Percentiles rank a stretch among this genome's conserved stretches.
Evolutionary conservation across 1,284 basidiomycete species (phyloP).

Genomic region (Cryptococcus sp.): DNA sequence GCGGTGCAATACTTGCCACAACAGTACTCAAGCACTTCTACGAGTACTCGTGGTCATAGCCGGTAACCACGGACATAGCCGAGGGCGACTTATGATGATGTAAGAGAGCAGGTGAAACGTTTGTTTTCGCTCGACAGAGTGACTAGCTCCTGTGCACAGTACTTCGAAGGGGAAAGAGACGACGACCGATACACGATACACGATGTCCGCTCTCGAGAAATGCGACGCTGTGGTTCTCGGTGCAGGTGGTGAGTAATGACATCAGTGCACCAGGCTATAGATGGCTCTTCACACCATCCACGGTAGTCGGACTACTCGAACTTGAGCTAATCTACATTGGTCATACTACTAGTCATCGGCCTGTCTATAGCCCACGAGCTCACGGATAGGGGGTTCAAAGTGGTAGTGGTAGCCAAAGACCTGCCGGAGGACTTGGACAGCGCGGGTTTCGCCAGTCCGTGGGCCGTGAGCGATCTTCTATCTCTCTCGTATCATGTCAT

Average conservation of each 20-base stretch:
- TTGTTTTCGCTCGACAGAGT: no score
- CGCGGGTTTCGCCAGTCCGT: constrained; percentile 67
- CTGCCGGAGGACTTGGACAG: constrained; percentile 65
- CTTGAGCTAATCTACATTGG: constrained; percentile 7
- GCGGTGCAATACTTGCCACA: no score
- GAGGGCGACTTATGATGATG: no score
- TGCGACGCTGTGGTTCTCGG: constrained; percentile 59
- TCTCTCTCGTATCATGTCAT: background rate
- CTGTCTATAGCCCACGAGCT: constrained; percentile 55
- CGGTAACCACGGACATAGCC: no score
- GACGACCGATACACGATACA: no score
- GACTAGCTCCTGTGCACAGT: no score
- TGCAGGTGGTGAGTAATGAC: constrained; percentile 54
- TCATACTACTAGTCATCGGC: constrained; percentile 52
- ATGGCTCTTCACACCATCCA: background rate
- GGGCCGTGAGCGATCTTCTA: constrained; percentile 60
- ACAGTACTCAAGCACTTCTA: no score
- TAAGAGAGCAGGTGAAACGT: no score
- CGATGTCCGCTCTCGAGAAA: background rate
- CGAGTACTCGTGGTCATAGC: no score
- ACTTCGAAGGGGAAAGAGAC: no score
- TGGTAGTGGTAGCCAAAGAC: constrained; percentile 67
- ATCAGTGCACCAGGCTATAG: background rate
- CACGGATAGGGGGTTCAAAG: constrained; percentile 54
- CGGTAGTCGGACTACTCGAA: background rate